Evolutionary conservation across 2,329 filamentous ascomycete species (phyloP), one percentile per base, ranked within the genome.

Genomic region (Beauveria australis): DNA sequence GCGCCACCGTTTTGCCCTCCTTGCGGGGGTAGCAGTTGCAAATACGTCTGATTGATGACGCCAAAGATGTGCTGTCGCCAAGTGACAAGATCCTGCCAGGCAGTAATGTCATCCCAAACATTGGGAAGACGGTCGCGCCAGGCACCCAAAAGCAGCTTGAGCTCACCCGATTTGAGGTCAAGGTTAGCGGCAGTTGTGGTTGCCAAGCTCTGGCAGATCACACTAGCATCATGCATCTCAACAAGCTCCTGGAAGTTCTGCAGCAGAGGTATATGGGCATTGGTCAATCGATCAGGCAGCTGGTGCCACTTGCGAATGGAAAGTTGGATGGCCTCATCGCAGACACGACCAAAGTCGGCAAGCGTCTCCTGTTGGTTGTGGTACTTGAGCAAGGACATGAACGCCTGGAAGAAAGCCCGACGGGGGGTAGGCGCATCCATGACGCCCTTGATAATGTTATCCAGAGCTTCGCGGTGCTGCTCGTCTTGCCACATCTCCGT

Each of bases 61-160:
- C 92, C 89, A 78, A 99, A 99, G 63, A 99, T 97, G 74, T 99
- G 94, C 72, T 99, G 95, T 66, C 94, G 87, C 94, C 94, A 99
- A 1, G 94, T 99, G n/a, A 99, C 94, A 46, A 99, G 79, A 71
- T 99, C 95, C 73, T 99, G 94, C 94, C 94, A 99, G 44, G 94
- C 91, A 65, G 95, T 96, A 73, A 99, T 99, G 72, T 99, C 94
- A 72, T 99, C 94, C 94, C 94, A 99, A 3, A 96, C 89, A 70
- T 99, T 99, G 1, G 94, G 94, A 57, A 99, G 78, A 53, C 94
- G 85, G 71, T 99, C 94, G 61, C 94, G 87, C 94, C 94, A 99
- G 8, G 93, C 94, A 59, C 91, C 91, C 5, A 99, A 82, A 3
- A 97, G 84, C 57, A 99, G 77, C 76, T 99, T 99, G 2, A 99